Evolutionary conservation across 106 monocot species (phyloP).

Genomic region (Iris macrosiphon): DNA sequence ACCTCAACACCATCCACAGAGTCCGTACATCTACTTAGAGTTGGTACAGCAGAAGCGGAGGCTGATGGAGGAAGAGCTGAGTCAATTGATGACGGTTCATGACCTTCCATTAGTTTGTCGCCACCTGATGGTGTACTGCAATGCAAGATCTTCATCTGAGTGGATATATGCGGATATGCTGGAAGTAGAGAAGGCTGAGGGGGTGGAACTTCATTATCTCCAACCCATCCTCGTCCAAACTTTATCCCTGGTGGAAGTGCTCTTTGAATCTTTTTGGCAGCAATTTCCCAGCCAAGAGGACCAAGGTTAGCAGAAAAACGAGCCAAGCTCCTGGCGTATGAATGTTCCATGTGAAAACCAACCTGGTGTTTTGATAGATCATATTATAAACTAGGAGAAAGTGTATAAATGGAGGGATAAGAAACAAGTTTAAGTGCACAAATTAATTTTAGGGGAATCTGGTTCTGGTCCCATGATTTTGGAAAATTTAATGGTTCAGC

Average conservation of each 20-base stretch:
- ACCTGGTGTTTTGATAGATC: slow-evolving; percentile 42
- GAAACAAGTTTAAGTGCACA: too few relatives aligned
- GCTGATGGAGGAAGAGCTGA: slow-evolving; percentile 7
- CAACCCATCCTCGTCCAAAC: slow-evolving; percentile 87
- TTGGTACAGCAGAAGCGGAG: slow-evolving; percentile 6
- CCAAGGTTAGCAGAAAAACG: slow-evolving; percentile 80
- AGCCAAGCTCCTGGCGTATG: slow-evolving; percentile 91
- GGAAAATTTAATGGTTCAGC: too few relatives aligned
- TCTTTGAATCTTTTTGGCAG: slow-evolving; percentile 53
- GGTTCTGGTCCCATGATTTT: too few relatives aligned
- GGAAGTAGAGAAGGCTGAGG: slow-evolving; percentile 11
- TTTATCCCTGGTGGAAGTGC: slow-evolving; percentile 65
- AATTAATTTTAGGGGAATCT: too few relatives aligned
- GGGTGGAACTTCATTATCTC: slow-evolving; percentile 37
- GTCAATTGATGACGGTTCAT: not conserved
- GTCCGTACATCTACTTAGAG: slow-evolving; percentile 3
- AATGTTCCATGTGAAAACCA: slow-evolving; percentile 65
- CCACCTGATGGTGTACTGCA: not conserved
- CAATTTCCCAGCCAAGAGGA: slow-evolving; percentile 67
- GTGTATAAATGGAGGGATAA: too few relatives aligned
- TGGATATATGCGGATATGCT: slow-evolving; percentile 1
- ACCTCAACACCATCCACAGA: not conserved
- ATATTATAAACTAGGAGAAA: not conserved
- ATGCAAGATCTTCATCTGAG: slow-evolving; percentile 1
- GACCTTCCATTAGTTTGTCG: not conserved